phyloP scores from a whole-genome alignment of 805 yeast species.

The Metschnikowia corniflorae region DNA sequence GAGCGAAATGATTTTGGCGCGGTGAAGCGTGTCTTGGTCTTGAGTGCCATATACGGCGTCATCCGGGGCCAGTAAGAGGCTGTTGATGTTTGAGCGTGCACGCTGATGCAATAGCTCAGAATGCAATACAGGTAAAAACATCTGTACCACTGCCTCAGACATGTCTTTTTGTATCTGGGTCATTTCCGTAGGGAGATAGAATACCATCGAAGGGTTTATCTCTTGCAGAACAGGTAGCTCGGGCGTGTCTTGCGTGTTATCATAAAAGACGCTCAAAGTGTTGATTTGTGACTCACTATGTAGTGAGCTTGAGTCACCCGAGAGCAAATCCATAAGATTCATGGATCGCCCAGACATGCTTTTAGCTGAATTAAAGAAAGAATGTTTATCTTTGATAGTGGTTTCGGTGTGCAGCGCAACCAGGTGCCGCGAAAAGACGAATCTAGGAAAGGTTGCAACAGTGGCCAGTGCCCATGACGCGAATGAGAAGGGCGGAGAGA shows the following conservation, averaged over 20 bases:
- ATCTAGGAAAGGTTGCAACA: too few species aligned
- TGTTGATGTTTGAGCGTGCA: conserved; percentile 35
- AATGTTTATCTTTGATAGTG: too few species aligned
- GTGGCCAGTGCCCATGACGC: too few species aligned
- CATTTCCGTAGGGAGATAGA: conserved; percentile 34
- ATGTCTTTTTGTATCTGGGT: conserved; percentile 34
- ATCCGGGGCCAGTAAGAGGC: conserved; percentile 27
- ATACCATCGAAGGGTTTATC: conserved; percentile 19
- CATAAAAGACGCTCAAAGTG: neutral
- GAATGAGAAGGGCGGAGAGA: too few species aligned
- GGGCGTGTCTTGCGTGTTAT: neutral
- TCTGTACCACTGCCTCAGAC: conserved; percentile 29
- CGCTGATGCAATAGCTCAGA: conserved; percentile 21
- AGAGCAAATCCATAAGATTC: conserved; percentile 40
- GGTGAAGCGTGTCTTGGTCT: neutral
- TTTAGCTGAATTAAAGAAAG: too few species aligned
- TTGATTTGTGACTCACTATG: conserved; percentile 7
- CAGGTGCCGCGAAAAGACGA: too few species aligned
- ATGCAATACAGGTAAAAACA: conserved; percentile 26
- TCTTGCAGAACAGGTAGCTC: neutral
- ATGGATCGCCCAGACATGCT: conserved; percentile 18
- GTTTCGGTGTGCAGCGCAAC: too few species aligned
- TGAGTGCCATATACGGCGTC: conserved; percentile 6
- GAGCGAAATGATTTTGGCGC: conserved; percentile 27
- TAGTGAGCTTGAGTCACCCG: conserved; percentile 23